Percentiles rank a stretch among this genome's conserved stretches.
Evolutionary conservation across 768 basidiomycete genomes (phyloP).

Genomic region (Suillus weaverae): DNA sequence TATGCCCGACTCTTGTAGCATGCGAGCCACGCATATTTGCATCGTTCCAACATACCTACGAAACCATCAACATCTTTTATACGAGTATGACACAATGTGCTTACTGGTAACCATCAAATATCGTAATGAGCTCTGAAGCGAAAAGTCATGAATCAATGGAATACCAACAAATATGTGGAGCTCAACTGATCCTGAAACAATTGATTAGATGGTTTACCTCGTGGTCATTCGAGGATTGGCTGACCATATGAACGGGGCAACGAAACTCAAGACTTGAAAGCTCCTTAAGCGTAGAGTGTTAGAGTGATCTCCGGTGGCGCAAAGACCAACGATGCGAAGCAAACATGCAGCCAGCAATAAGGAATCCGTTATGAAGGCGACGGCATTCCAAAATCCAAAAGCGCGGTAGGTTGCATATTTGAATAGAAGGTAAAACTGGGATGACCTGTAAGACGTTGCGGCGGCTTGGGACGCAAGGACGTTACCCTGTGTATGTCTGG

Average conservation of each 20-base stretch:
- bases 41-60: slow-evolving; percentile 83
- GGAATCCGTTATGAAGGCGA: slow-evolving; percentile 71
- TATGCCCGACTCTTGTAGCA: slow-evolving; percentile 91
- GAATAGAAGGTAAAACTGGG: slow-evolving; percentile 68
- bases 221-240: slow-evolving; percentile 22
- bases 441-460: neutral
- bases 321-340: slow-evolving; percentile 64
- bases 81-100: slow-evolving; percentile 15
- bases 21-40: slow-evolving; percentile 91
- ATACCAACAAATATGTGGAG: slow-evolving; percentile 9
- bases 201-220: neutral
- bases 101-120: slow-evolving; percentile 82
- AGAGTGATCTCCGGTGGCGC: slow-evolving; percentile 34
- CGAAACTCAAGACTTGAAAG: slow-evolving; percentile 89
- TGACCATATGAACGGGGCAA: slow-evolving; percentile 85
- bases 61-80: slow-evolving; percentile 4
- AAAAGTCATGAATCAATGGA: slow-evolving; percentile 4
- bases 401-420: slow-evolving; percentile 79
- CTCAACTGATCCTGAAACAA: slow-evolving; percentile 74
- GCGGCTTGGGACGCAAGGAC: neutral
- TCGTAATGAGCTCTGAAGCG: slow-evolving; percentile 65
- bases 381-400: slow-evolving; percentile 75
- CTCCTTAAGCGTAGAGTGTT: slow-evolving; percentile 55
- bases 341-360: slow-evolving; percentile 73
- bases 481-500: slow-evolving; percentile 27